Base-by-base conservation (phyloP, 352 stramenopile genomes). In the Aphanomyces cochlioides region DNA sequence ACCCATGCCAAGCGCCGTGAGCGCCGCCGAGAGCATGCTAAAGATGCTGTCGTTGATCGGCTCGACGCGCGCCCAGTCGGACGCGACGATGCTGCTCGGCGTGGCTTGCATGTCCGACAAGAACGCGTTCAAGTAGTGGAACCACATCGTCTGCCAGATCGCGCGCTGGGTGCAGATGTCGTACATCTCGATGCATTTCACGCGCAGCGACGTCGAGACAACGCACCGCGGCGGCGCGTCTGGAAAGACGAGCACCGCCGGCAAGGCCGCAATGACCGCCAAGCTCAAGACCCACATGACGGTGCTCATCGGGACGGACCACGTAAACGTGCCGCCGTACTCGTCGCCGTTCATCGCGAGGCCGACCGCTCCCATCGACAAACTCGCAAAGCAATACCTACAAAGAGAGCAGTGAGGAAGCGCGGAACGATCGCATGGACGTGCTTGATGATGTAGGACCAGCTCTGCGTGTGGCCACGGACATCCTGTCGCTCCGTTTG, bases 81-180 rank as follows among this genome's bases (percentile, higher is more conserved):
- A 78, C 56, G 89, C 77, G 56, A 94, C 84, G 2, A 76, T 74
- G 5, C 79, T 54, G 8, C 64, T 73, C 17, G 82, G 83, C 6
- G 72, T 82, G 7, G 83, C 88, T 37, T 77, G 69, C 47, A 70
- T 63, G 47, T 58, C 64, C 7, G 56, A 61, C 41, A 79, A 89
- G 65, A 95, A 85, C 37, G 73, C 79, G 7, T 79, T 77, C 4
- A 90, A 43, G 36, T 91, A 75, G 45, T 88, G 73, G 54, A 92
- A 95, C 41, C 82, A 74, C 34, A 95, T 59, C 13, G 92, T 74
- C 47, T 92, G 85, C 83, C 84, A 95, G 74, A 95, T 82, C 2
- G 75, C 83, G 19, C 82, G 85, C 38, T 80, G 81, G 64, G 91
- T 84, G 4, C 80, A 47, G 7, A 92, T 79, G 37, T 0, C 2